These are phyloP conservation scores for Helichrysum umbraculigerum DNA, from an alignment of 129 eudicot species.

Conservation along the genomic window DNA sequence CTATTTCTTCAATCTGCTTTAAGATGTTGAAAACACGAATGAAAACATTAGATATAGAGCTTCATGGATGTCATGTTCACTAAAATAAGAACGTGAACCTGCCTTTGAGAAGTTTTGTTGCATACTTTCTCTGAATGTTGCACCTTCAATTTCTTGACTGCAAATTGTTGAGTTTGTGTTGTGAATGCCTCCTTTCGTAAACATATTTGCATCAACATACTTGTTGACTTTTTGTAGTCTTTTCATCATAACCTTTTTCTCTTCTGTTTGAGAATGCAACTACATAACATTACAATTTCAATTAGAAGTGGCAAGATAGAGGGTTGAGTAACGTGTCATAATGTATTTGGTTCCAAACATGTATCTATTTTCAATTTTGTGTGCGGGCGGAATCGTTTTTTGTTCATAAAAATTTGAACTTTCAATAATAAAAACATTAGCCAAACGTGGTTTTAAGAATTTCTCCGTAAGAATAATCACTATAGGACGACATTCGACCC, in stretches of 20 bases:
- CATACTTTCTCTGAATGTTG: conserved; percentile 27
- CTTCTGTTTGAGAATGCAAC: conserved; percentile 61
- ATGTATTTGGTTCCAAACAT: neutral
- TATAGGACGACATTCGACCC: neutral
- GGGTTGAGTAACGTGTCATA: neutral
- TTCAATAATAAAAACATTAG: too few species aligned
- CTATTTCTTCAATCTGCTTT: conserved; percentile 58
- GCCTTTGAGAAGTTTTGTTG: conserved; percentile 41
- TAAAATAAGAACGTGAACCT: conserved; percentile 19
- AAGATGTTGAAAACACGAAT: neutral
- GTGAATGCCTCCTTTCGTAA: conserved; percentile 27
- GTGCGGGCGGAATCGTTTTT: neutral
- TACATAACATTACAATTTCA: conserved; percentile 28
- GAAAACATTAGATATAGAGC: conserved; percentile 21
- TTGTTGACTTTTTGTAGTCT: conserved; percentile 40
- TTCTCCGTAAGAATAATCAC: neutral
- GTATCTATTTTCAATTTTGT: neutral
- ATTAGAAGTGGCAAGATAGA: neutral
- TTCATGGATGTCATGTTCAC: neutral
- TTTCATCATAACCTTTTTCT: conserved; percentile 57
- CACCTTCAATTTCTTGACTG: conserved; percentile 28
- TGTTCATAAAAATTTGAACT: neutral
- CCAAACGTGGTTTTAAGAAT: too few species aligned
- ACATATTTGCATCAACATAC: conserved; percentile 16
- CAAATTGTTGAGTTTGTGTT: conserved; percentile 20